A percentile compares a stretch with the other conserved stretches of the same genome.
These are phyloP conservation scores for Aspergillus hancockii DNA, from an alignment of 495 filamentous ascomycete species.

Conservation along the genomic window DNA sequence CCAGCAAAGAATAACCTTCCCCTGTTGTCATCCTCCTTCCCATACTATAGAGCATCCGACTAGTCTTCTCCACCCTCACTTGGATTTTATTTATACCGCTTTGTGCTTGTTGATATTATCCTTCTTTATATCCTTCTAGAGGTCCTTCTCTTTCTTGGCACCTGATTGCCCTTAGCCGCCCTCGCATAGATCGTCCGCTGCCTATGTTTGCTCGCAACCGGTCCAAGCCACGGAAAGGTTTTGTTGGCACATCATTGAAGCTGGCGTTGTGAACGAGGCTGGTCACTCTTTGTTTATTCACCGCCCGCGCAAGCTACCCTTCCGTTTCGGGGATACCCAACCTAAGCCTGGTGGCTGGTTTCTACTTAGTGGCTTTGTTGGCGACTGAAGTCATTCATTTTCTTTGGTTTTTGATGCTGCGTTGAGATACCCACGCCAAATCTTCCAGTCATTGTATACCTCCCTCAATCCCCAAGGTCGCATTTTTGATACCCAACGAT, in stretches of 20 bases:
- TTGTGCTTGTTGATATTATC: slow-evolving; percentile 11
- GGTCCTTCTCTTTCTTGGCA: slow-evolving; percentile 4
- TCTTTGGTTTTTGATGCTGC: slow-evolving; percentile 4
- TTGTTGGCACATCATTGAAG: slow-evolving; percentile 7
- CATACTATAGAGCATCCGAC: slow-evolving; percentile 3
- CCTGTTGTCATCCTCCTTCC: slow-evolving; percentile 11
- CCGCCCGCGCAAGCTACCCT: neutral
- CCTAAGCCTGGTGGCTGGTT: slow-evolving; percentile 1
- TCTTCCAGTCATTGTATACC: neutral
- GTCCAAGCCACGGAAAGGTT: slow-evolving; percentile 4
- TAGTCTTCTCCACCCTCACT: slow-evolving; percentile 12
- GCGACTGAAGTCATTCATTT: slow-evolving; percentile 4
- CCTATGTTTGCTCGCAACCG: slow-evolving; percentile 13
- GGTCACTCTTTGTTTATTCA: slow-evolving; percentile 10
- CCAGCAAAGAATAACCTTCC: slow-evolving; percentile 8
- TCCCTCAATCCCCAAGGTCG: neutral
- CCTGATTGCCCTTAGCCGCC: slow-evolving; percentile 26
- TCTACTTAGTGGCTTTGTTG: slow-evolving; percentile 7
- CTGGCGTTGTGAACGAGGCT: slow-evolving; percentile 11
- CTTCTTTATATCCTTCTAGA: slow-evolving; percentile 20
- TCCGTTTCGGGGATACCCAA: neutral
- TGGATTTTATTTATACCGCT: slow-evolving; percentile 14
- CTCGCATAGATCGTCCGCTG: slow-evolving; percentile 16
- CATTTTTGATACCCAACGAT: slow-evolving; percentile 6
- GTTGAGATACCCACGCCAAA: neutral